These are phyloP conservation scores for Dianthus caryophyllus DNA, from an alignment of 148 eudicot genomes.

Conservation along the genomic window DNA sequence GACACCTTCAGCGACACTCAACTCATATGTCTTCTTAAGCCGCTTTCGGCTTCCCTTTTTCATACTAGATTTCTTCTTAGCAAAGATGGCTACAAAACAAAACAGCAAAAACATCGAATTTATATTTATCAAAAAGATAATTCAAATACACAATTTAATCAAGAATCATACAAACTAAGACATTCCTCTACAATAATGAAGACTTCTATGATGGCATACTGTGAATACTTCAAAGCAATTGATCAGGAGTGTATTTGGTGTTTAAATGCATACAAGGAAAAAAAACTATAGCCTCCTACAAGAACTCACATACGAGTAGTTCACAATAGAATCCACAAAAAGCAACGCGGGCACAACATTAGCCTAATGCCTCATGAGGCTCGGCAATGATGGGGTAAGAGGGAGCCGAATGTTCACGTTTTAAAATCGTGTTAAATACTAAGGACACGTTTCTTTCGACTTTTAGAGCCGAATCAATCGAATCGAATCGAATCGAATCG, in stretches of 20 bases:
- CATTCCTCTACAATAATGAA: background rate
- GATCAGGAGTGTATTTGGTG: too few species aligned
- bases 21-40: constrained; percentile 47
- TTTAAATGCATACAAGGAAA: background rate
- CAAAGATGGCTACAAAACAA: constrained; percentile 27
- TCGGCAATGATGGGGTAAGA: too few species aligned
- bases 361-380: too few species aligned
- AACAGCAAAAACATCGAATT: background rate
- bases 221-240: background rate
- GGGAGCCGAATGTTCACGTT: too few species aligned
- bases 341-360: background rate
- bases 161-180: background rate
- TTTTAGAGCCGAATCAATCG: too few species aligned
- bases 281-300: background rate
- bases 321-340: background rate
- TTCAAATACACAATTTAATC: background rate
- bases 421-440: too few species aligned
- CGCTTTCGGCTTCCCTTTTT: constrained; percentile 31
- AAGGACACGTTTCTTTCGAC: too few species aligned
- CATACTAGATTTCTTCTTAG: constrained; percentile 24
- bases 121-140: background rate
- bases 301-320: background rate
- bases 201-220: background rate
- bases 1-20: constrained; percentile 60
- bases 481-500: too few species aligned